A percentile compares a stretch with the other conserved stretches of the same genome.
Evolutionary conservation across 257 asterid species (phyloP).

Genomic region (Lavandula angustifolia): DNA sequence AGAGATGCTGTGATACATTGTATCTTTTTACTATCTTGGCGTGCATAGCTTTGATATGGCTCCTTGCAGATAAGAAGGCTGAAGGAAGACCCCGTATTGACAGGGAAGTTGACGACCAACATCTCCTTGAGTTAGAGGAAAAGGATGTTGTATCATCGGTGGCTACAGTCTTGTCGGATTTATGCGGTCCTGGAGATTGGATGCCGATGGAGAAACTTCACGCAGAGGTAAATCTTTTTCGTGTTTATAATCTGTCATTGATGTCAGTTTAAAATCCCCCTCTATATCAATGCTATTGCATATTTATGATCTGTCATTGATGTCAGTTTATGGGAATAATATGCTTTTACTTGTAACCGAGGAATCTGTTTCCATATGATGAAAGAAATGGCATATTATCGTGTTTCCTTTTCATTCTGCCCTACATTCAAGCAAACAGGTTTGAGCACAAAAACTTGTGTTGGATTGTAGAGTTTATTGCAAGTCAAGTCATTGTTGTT

Average conservation of each 20-base stretch:
- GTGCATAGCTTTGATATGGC: slow-evolving; percentile 18
- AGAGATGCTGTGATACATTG: neutral
- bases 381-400: no score
- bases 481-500: neutral
- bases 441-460: no score
- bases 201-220: slow-evolving; percentile 97
- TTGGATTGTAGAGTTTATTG: neutral
- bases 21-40: neutral
- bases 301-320: no score
- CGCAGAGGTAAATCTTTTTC: slow-evolving; percentile 51
- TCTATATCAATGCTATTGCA: no score
- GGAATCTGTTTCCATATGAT: no score
- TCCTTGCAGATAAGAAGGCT: slow-evolving; percentile 66
- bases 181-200: slow-evolving; percentile 98
- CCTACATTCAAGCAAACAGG: no score
- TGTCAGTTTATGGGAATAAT: no score
- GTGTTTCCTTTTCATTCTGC: no score
- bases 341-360: no score
- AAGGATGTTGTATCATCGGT: slow-evolving; percentile 92
- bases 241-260: neutral
- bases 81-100: slow-evolving; percentile 72
- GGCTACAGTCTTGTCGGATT: slow-evolving; percentile 83
- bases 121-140: slow-evolving; percentile 81
- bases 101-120: slow-evolving; percentile 85
- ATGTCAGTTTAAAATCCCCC: no score